Evolutionary conservation across 139 green algal genomes (phyloP), one percentile per base, ranked within the genome.

Genomic region (Chlorokybus atmophyticus): DNA sequence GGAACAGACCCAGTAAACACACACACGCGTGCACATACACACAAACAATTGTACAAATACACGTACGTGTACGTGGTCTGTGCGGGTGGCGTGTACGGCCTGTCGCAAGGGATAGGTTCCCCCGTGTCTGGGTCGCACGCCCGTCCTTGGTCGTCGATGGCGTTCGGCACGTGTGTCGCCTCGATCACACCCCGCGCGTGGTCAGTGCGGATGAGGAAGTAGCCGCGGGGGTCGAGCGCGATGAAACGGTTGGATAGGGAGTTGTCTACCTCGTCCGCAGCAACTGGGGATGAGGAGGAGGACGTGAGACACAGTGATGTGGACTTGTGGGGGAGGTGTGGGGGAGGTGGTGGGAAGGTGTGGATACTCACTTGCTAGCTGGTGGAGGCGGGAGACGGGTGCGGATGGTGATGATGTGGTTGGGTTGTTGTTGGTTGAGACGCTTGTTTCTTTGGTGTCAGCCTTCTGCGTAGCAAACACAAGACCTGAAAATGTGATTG

Each of bases 41-140:
- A 14, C 14, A 44, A 44, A 10, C 14, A 44, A 44, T 44, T 14
- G 35, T 44, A 10, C 35, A 10, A 44, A 14, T 21, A 44, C 10
- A 44, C 10, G 35, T 44, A 66, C 58, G 44, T 35, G 44, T 40
- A 66, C 0, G 29, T 60, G 7, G 19, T 26, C 0, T 25, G 49
- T 3, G 62, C 52, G 39, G 25, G 40, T 8, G 66, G 74, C 24
- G 52, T 55, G 26, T 70, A 76, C 19, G 48, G 61, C 0, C 61
- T 32, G 38, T 55, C 67, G 59, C 77, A 84, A 0, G 77, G 75
- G 31, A 84, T 84, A 24, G 64, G 52, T 31, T 84, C 49, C 0
- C 77, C 77, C 2, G 77, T 84, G 3, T 53, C 69, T 3, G 74
- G 71, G 52, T 84, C 77, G 52, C 77, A 84, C 8, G 77, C 77